Conservation (phyloP, 1,284 basidiomycete species). For the Leccinum discolor region DNA sequence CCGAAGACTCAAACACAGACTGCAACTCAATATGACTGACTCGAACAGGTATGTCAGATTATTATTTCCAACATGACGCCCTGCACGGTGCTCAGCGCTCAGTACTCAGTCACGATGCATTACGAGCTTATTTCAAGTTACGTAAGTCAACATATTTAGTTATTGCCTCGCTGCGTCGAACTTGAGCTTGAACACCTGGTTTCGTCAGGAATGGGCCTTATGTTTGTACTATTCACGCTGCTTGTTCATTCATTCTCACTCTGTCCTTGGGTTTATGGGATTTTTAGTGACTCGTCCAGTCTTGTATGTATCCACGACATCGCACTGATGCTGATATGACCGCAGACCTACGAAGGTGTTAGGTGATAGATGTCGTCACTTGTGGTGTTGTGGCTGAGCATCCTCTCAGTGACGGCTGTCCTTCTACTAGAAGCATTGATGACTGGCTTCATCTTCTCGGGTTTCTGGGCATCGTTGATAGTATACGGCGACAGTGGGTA, state of each 20-base stretch:
- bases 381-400: background rate
- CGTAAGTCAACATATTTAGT: background rate
- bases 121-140: too few species aligned
- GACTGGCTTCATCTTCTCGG: too few species aligned
- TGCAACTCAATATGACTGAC: background rate
- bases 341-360: background rate
- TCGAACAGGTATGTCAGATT: background rate
- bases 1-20: background rate
- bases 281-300: background rate
- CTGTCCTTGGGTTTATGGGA: slow-evolving; percentile 8
- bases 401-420: too few species aligned
- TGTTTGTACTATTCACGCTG: background rate
- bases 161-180: too few species aligned
- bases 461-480: too few species aligned
- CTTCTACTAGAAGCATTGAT: too few species aligned
- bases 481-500: too few species aligned
- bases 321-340: too few species aligned
- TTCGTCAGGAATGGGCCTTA: background rate
- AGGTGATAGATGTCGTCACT: background rate
- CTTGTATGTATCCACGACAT: background rate
- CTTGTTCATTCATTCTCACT: background rate
- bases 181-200: background rate
- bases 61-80: background rate
- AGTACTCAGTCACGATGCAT: too few species aligned
- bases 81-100: too few species aligned